phyloP scores from a whole-genome alignment of 208 protist genomes.

The Phytomonas sp. region DNA sequence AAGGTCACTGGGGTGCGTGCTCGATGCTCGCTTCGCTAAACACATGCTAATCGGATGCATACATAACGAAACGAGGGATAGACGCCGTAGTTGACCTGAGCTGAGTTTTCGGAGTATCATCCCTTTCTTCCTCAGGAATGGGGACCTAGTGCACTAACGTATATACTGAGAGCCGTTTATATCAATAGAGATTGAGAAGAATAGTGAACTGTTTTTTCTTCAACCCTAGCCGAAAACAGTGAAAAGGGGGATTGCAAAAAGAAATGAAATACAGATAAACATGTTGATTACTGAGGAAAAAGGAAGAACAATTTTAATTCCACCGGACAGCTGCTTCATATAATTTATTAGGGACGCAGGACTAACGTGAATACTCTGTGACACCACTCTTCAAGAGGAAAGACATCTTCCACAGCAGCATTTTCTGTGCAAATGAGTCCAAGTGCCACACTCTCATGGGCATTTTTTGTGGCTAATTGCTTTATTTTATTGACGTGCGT shows the following conservation, averaged over 20 bases:
- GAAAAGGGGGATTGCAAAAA: neutral
- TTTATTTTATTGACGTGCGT: neutral
- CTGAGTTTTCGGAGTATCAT: neutral
- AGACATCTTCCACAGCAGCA: neutral
- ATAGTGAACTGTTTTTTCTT: neutral
- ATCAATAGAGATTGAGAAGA: neutral
- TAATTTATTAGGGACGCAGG: neutral
- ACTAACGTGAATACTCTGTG: neutral
- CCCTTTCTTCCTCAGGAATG: neutral
- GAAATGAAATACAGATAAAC: neutral
- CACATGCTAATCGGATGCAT: neutral
- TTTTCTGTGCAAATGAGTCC: neutral
- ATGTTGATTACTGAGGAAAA: neutral
- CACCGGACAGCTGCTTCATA: neutral
- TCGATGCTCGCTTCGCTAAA: neutral
- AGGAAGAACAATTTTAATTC: neutral
- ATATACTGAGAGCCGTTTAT: neutral
- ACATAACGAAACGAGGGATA: neutral
- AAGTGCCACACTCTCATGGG: neutral
- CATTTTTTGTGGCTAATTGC: neutral
- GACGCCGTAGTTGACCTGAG: neutral
- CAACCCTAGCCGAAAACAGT: neutral
- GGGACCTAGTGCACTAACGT: neutral
- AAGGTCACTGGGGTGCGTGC: neutral
- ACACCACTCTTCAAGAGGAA: neutral